These are phyloP conservation scores for Chenopodium suecicum DNA, from an alignment of 148 eudicot genomes.

Conservation along the genomic window DNA sequence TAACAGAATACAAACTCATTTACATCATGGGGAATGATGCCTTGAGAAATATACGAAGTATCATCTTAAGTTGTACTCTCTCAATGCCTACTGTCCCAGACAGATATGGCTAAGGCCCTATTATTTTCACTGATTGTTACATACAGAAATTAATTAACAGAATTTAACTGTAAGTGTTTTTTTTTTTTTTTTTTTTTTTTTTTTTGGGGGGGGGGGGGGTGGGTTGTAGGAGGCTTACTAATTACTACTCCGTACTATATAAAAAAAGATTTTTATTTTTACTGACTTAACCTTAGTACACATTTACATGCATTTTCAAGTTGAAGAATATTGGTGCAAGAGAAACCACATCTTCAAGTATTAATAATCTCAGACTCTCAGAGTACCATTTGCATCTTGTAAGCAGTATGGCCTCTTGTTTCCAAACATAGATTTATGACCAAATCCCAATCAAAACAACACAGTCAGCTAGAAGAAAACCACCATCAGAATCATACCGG, in stretches of 20 bases:
- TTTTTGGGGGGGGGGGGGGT: no score
- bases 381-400: background rate
- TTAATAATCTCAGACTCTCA: background rate
- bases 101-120: background rate
- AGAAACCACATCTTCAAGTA: background rate
- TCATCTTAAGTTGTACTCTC: background rate
- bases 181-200: no score
- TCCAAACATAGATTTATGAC: background rate
- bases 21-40: no score
- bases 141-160: no score
- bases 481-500: constrained; percentile 54
- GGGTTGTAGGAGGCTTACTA: no score
- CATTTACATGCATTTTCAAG: no score
- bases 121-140: no score
- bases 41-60: no score
- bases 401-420: background rate
- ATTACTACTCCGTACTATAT: no score
- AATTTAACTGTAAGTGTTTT: no score
- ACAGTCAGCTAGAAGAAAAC: background rate
- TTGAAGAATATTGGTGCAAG: background rate
- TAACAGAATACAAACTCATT: background rate
- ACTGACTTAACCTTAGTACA: no score
- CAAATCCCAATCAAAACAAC: background rate
- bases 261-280: no score
- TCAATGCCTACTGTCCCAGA: background rate